Base-by-base conservation (phyloP, 495 filamentous ascomycete species). In the Letharia lupina region DNA sequence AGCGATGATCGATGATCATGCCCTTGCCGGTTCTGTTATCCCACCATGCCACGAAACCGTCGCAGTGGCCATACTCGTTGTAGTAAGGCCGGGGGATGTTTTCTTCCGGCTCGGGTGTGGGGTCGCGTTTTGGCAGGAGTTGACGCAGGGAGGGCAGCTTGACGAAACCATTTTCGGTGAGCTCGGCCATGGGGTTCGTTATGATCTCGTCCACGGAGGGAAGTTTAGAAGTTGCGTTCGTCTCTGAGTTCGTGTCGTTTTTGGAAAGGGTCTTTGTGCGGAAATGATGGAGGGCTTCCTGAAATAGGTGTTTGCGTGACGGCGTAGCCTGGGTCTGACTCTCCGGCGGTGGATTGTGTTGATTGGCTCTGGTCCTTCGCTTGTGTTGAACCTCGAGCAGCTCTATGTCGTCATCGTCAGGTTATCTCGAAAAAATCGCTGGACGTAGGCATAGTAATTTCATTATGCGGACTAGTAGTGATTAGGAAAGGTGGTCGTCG, bases 1-100 rank as follows among this genome's bases (percentile, higher is more conserved):
- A 12, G n/a, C 48, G 48, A 13, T 52, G 23, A 52, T 52, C 20
- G 13, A 52, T 5, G 23, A 52, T 62, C 35, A 44, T 44, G 13
- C 35, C 37, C 41, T 23, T 45, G 37, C 28, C 41, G 12, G 31
- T 33, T 44, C 18, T 33, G 35, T 62, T 40, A 7, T 62, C 40
- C 62, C 23, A 37, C 23, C 47, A 64, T 8, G 33, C 48, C 35
- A 50, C 64, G 28, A 37, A 66, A 66, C 64, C 39, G 6, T 33
- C 40, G n/a, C 4, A 5, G 23, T 52, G 48, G 5, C 1, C n/a
- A 6, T 10, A 52, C 23, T 52, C 11, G 20, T 52, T 44, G 48
- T 52, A 52, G n/a, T 12, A 28, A 52, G 48, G 48, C 7, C 48
- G 48, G 13, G 10, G n/a, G 48, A 52, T 52, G 23, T 52, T 52